Evolutionary conservation across 2,329 filamentous ascomycete species (phyloP).

Genomic region (Tricladium varicosporioides): DNA sequence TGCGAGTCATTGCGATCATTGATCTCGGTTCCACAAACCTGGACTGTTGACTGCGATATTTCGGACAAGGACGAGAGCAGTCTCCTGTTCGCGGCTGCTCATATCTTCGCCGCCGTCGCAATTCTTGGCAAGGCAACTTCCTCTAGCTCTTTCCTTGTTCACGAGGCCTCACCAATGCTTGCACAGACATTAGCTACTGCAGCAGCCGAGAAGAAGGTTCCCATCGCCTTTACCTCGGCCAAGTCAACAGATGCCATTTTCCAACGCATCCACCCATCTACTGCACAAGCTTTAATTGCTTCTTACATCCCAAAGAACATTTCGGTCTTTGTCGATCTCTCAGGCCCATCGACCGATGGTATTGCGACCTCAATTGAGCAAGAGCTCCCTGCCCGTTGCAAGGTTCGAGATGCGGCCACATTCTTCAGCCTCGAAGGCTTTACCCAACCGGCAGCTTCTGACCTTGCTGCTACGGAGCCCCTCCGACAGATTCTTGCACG

Average conservation of each 20-base stretch:
- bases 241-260: not conserved
- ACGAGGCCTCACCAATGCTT: conserved; percentile 5
- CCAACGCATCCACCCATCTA: conserved; percentile 7
- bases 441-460: not conserved
- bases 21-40: conserved; percentile 5
- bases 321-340: conserved; percentile 7
- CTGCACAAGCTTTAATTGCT: conserved; percentile 1
- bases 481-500: not conserved
- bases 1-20: conserved; percentile 3
- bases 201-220: conserved; percentile 3
- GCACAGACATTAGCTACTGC: not conserved
- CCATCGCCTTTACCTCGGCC: conserved; percentile 5
- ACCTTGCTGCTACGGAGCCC: not conserved
- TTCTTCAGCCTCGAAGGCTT: conserved; percentile 8
- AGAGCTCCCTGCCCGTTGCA: conserved; percentile 7
- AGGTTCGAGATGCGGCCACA: not conserved
- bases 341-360: not conserved
- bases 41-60: conserved; percentile 1
- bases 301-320: conserved; percentile 6
- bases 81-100: conserved; percentile 1
- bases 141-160: conserved; percentile 1
- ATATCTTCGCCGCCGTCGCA: conserved; percentile 2
- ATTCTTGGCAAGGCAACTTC: conserved; percentile 4
- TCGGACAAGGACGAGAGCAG: conserved; percentile 1
- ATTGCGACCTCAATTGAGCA: conserved; percentile 6